Evolutionary conservation across 2,329 filamentous ascomycete genomes (phyloP).

Genomic region (Claviceps africana): DNA sequence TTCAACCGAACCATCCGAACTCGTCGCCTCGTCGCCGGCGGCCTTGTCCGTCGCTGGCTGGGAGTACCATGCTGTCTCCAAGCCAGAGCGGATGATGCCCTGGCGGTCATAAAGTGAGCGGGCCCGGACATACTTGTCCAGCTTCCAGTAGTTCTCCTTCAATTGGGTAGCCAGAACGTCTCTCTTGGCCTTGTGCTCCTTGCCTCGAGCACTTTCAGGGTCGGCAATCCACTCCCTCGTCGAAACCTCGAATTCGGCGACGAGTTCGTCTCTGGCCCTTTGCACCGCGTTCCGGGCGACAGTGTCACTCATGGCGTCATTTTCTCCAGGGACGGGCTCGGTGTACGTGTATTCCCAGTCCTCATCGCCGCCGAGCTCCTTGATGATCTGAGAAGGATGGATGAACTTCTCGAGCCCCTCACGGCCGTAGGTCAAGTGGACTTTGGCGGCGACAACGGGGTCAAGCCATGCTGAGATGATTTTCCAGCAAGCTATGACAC

Average conservation of each 20-base stretch:
- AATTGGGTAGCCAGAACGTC: conserved; percentile 35
- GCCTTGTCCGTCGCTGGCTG: background rate
- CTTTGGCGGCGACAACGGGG: conserved; percentile 58
- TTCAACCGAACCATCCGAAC: background rate
- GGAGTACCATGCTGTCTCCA: conserved; percentile 3
- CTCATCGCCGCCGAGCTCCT: conserved; percentile 46
- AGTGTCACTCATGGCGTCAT: conserved; percentile 33
- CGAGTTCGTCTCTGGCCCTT: conserved; percentile 35
- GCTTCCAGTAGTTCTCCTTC: conserved; percentile 51
- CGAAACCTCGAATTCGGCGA: conserved; percentile 41
- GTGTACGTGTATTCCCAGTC: conserved; percentile 51
- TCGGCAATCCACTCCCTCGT: conserved; percentile 44
- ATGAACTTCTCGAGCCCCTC: conserved; percentile 51
- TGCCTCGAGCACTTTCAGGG: conserved; percentile 11
- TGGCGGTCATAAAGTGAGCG: conserved; percentile 46
- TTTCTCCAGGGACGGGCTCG: conserved; percentile 46
- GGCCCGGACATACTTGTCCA: conserved; percentile 55
- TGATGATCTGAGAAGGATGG: conserved; percentile 45
- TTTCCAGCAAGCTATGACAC: conserved; percentile 28
- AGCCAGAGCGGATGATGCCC: conserved; percentile 4
- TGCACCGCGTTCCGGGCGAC: conserved; percentile 34
- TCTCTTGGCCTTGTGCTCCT: conserved; percentile 22
- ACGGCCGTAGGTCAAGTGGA: conserved; percentile 52
- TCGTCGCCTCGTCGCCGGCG: background rate
- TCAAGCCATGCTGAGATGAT: conserved; percentile 66